Base-by-base conservation (phyloP, 306 rosid species). In the Dryas drummondii region DNA sequence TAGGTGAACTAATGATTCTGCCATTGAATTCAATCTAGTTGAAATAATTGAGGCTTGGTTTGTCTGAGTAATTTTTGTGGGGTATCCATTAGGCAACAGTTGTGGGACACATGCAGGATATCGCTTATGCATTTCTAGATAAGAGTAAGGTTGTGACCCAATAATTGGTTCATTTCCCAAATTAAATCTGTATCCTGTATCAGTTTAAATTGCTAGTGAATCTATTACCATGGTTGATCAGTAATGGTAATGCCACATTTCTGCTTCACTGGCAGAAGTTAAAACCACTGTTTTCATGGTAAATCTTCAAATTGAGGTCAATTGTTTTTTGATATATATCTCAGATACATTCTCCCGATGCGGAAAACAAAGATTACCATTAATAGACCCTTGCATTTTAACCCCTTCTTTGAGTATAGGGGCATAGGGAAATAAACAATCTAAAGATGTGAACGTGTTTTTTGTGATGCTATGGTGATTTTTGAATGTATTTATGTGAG, bases 41-140 rank as follows among this genome's bases (percentile, higher is more conserved):
- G 53, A 79, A 82, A 79, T 74, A 50, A 88, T 79, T 82, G 80
- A 70, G 78, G 73, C 67, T 76, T 66, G 80, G 68, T 75, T 84
- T 47, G 71, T 78, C 67, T 79, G 22, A 22, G 75, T 62, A 37
- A 69, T 78, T 70, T 13, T 17, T 52, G 68, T 78, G 76, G 79
- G 70, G 70, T 81, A 32, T 75, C 54, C 49, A 68, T 73, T 84
- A 72, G 83, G 49, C 37, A 67, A 77, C 74, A 72, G 86, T 74
- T 46, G 84, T 86, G 85, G 85, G 85, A 76, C 82, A 81, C 78
- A 60, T 72, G 70, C 61, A 64, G 79, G 74, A 42, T 62, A 82
- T 84, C 67, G 64, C 73, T 72, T 76, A 55, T 70, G n/a, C 26
- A 59, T 73, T 80, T 45, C 14, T 54, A 41, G 58, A 78, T 70